phyloP scores from a whole-genome alignment of 148 eudicot genomes.

The Euryodendron excelsum region DNA sequence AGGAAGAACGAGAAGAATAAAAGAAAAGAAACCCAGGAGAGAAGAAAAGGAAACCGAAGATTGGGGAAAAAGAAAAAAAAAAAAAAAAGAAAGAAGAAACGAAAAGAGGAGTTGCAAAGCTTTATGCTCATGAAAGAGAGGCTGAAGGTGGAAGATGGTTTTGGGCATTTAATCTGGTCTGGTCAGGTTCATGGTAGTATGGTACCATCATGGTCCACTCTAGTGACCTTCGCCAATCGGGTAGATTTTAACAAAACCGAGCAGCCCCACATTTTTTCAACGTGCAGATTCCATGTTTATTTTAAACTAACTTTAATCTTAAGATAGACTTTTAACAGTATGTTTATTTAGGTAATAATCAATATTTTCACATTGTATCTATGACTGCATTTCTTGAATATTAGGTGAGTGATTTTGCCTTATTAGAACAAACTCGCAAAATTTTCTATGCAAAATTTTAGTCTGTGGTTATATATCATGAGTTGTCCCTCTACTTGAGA shows the following conservation, averaged over 20 bases:
- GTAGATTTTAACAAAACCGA: no score
- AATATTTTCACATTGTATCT: no score
- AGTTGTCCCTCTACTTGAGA: neutral
- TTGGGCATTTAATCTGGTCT: neutral
- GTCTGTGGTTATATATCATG: neutral
- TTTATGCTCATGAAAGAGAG: no score
- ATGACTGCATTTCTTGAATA: no score
- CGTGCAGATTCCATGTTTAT: neutral
- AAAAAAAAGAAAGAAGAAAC: neutral
- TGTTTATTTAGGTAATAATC: neutral
- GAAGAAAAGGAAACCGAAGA: neutral
- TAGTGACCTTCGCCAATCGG: no score
- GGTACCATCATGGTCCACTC: no score
- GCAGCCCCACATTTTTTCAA: no score
- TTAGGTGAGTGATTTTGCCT: neutral
- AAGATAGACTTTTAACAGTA: no score
- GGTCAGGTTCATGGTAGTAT: no score
- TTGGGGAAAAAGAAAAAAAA: neutral
- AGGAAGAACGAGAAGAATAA: neutral
- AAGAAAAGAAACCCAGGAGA: no score
- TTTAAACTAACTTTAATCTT: no score
- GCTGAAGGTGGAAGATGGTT: neutral
- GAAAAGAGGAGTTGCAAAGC: neutral
- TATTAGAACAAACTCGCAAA: neutral
- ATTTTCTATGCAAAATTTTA: neutral